These are phyloP conservation scores for Fragilaria radians DNA, from an alignment of 108 stramenopile species.

Conservation along the genomic window DNA sequence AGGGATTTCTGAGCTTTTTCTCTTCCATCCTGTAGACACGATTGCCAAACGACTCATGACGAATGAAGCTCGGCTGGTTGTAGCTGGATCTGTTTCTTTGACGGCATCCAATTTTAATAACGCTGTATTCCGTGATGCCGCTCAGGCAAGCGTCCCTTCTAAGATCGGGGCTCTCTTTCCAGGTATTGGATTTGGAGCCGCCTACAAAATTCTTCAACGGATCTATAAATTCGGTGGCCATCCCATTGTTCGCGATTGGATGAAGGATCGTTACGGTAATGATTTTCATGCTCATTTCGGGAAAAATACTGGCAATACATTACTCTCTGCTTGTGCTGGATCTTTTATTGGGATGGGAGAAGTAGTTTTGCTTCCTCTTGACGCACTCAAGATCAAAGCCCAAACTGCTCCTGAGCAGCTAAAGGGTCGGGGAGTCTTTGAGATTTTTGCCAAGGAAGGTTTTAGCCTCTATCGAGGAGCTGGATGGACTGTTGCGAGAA, in stretches of 20 bases:
- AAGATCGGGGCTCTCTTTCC: conserved; percentile 65
- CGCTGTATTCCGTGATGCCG: conserved; percentile 47
- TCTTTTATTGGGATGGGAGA: conserved; percentile 73
- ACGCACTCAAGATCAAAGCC: conserved; percentile 78
- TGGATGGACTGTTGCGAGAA: conserved; percentile 62
- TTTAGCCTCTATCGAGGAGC: conserved; percentile 58
- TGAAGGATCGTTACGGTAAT: conserved; percentile 44
- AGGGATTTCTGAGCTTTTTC: conserved; percentile 40
- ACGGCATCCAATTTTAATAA: conserved; percentile 42
- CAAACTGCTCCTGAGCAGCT: conserved; percentile 69
- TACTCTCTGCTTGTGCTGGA: conserved; percentile 60
- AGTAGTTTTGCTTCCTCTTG: conserved; percentile 67
- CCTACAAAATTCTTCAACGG: conserved; percentile 77
- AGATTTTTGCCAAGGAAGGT: conserved; percentile 58
- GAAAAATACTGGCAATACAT: conserved; percentile 45
- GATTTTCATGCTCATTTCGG: conserved; percentile 51
- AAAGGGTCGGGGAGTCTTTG: conserved; percentile 51
- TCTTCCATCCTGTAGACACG: conserved; percentile 67
- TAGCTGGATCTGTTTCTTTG: conserved; percentile 20
- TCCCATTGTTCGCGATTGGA: conserved; percentile 49
- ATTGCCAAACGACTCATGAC: conserved; percentile 51
- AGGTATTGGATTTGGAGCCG: conserved; percentile 72
- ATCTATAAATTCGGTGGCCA: conserved; percentile 82
- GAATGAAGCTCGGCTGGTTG: conserved; percentile 35
- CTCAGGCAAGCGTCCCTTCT: conserved; percentile 17